Evolutionary conservation across 768 basidiomycete genomes (phyloP).

Genomic region (Boletellus sp.): DNA sequence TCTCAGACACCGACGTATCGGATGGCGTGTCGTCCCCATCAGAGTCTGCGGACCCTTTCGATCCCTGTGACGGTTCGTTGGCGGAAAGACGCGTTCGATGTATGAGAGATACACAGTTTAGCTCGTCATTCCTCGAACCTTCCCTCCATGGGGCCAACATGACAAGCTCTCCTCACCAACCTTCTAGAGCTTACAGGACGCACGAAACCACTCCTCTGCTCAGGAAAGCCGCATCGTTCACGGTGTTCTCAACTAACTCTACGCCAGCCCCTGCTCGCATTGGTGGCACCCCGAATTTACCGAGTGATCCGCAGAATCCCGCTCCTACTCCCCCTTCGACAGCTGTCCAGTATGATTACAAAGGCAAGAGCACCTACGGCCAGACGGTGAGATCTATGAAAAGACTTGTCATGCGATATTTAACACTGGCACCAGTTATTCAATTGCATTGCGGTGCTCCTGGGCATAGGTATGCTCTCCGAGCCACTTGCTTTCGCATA

Average conservation of each 20-base stretch:
- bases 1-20: conserved; percentile 37
- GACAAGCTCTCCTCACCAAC: background rate
- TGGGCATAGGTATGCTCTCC: conserved; percentile 87
- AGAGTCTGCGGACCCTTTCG: background rate
- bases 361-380: conserved; percentile 67
- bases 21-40: conserved; percentile 29
- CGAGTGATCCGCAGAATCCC: conserved; percentile 5
- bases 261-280: background rate
- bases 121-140: background rate
- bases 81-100: conserved; percentile 7
- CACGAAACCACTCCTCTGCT: conserved; percentile 40
- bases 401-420: background rate
- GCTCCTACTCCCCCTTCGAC: conserved; percentile 1
- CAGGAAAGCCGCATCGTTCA: conserved; percentile 36
- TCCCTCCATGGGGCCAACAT: conserved; percentile 20
- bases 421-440: conserved; percentile 55
- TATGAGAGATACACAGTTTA: background rate
- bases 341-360: conserved; percentile 26
- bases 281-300: background rate
- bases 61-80: background rate
- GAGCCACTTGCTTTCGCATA: conserved; percentile 90
- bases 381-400: conserved; percentile 51
- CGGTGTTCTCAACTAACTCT: conserved; percentile 13
- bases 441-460: conserved; percentile 80
- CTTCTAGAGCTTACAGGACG: background rate